A percentile compares a stretch with the other conserved stretches of the same genome.
phyloP scores from a whole-genome alignment of 495 filamentous ascomycete genomes.

The Penicillium odoratum region DNA sequence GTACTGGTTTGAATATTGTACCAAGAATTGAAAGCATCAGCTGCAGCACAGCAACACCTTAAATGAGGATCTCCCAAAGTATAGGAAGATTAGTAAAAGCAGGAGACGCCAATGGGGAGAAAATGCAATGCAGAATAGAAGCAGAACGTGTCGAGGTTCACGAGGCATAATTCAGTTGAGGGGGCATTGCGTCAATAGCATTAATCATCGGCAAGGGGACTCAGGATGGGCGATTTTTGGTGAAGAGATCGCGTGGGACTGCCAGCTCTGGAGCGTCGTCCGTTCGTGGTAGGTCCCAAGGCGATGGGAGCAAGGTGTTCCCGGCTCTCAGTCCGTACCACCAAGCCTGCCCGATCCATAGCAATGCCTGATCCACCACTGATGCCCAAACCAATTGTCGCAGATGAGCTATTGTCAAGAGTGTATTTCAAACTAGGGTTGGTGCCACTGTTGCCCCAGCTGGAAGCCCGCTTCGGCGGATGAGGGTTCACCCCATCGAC shows the following conservation, averaged over 20 bases:
- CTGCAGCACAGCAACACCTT: constrained; percentile 5
- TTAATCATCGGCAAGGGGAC: constrained; percentile 44
- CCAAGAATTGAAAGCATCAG: constrained; percentile 23
- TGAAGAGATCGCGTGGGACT: constrained; percentile 47
- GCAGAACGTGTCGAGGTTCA: constrained; percentile 8
- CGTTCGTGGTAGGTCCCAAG: constrained; percentile 45
- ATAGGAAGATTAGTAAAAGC: constrained; percentile 7
- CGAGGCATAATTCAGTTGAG: constrained; percentile 20
- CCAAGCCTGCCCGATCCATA: constrained; percentile 72
- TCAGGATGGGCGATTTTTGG: constrained; percentile 44
- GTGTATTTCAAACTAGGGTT: constrained; percentile 56
- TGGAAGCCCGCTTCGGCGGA: constrained; percentile 39
- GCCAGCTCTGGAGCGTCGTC: constrained; percentile 45
- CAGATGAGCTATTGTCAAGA: constrained; percentile 54
- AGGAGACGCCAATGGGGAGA: constrained; percentile 22
- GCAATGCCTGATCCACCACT: constrained; percentile 49
- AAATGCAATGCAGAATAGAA: constrained; percentile 23
- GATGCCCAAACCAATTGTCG: constrained; percentile 50
- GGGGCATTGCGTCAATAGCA: constrained; percentile 15
- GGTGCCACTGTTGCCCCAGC: constrained; percentile 37
- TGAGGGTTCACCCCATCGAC: constrained; percentile 25
- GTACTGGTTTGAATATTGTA: constrained; percentile 30
- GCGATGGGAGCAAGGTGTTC: constrained; percentile 60
- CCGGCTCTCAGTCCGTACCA: constrained; percentile 76
- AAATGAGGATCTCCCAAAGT: constrained; percentile 3